phyloP scores from a whole-genome alignment of 192 early-diverging fungal species.

The Dissophora ornata region DNA sequence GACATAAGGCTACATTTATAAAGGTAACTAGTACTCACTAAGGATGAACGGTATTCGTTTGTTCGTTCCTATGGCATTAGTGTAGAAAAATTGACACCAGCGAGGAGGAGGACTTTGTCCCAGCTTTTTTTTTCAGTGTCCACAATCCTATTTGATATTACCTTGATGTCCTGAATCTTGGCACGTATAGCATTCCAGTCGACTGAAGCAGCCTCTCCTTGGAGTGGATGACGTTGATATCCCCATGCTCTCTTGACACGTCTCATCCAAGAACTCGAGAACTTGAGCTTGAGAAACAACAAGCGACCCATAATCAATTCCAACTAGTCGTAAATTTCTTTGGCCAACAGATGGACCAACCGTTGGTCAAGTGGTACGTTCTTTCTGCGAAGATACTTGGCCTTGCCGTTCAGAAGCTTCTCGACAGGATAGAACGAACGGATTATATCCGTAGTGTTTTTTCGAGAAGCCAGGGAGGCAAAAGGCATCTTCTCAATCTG shows the following conservation, averaged over 20 bases:
- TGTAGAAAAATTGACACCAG: constrained; percentile 15
- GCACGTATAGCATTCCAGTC: background rate
- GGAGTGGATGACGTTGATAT: background rate
- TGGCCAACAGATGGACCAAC: constrained; percentile 3
- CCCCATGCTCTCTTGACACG: background rate
- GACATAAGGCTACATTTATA: too few species aligned
- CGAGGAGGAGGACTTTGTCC: background rate
- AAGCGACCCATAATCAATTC: background rate
- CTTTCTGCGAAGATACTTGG: background rate
- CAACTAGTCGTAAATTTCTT: constrained; percentile 2
- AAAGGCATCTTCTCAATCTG: background rate
- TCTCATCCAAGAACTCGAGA: background rate
- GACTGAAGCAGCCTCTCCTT: background rate
- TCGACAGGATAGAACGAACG: constrained; percentile 13
- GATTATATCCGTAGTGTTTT: background rate
- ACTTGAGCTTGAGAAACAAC: background rate
- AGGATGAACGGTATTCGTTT: too few species aligned
- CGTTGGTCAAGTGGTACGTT: background rate
- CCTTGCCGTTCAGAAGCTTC: background rate
- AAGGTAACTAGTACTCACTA: too few species aligned
- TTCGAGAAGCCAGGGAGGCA: background rate
- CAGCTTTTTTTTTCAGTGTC: background rate
- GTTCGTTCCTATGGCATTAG: constrained; percentile 14
- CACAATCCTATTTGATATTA: background rate
- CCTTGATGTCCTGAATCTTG: background rate